Conservation (phyloP, 306 rosid species). For the Lathyrus aphaca region DNA sequence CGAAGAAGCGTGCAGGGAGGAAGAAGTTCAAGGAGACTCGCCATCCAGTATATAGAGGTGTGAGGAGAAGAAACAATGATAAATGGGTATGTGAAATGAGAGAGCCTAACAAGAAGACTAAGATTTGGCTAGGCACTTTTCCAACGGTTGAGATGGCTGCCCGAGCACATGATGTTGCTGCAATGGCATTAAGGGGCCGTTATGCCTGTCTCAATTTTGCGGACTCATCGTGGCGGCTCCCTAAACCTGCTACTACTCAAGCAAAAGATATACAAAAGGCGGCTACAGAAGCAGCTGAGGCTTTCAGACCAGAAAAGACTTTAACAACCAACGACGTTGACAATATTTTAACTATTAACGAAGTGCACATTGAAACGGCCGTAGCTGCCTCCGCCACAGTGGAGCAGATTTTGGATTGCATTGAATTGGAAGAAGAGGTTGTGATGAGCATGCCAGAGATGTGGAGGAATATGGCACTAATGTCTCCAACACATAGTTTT, state of each 20-base stretch:
- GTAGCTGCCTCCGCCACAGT: neutral
- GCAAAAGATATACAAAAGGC: constrained; percentile 74
- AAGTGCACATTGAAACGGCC: neutral
- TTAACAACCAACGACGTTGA: neutral
- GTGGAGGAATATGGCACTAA: constrained; percentile 70
- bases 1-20: constrained; percentile 86
- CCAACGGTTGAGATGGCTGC: constrained; percentile 86
- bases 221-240: constrained; percentile 67
- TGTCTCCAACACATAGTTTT: constrained; percentile 57
- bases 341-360: neutral
- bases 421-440: constrained; percentile 52
- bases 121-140: constrained; percentile 61
- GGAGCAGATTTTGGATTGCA: constrained; percentile 21
- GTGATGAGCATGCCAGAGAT: constrained; percentile 46
- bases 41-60: constrained; percentile 79
- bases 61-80: constrained; percentile 37
- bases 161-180: constrained; percentile 84
- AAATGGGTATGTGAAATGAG: constrained; percentile 16
- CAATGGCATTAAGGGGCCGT: constrained; percentile 60
- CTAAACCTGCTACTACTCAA: constrained; percentile 41
- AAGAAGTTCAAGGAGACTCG: constrained; percentile 91
- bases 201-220: constrained; percentile 72
- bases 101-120: constrained; percentile 65
- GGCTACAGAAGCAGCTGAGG: constrained; percentile 57
- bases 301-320: constrained; percentile 49